These are phyloP conservation scores for Rhynchosporium agropyri DNA, from an alignment of 2,329 filamentous ascomycete species.

Conservation along the genomic window DNA sequence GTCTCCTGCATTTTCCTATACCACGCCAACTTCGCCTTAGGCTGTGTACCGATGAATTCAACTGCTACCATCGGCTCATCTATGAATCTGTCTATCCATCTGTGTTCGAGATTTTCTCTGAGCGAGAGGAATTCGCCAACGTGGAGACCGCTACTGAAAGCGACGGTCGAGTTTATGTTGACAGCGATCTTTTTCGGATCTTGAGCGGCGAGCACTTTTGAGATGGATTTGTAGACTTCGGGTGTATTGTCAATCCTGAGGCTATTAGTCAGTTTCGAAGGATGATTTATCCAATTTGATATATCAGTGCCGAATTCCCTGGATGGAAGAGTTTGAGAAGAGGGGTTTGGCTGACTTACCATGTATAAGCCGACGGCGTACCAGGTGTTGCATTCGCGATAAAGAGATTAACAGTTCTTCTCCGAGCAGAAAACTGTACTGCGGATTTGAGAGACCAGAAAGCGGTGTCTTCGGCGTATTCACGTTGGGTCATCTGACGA, in stretches of 20 bases:
- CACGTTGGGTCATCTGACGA: conserved; percentile 55
- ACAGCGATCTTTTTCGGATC: conserved; percentile 47
- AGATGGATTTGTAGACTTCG: conserved; percentile 47
- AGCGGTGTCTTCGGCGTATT: conserved; percentile 55
- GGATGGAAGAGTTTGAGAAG: neutral
- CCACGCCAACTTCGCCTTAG: conserved; percentile 44
- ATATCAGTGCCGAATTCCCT: neutral
- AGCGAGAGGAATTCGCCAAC: conserved; percentile 50
- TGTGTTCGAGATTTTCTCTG: conserved; percentile 42
- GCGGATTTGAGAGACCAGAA: conserved; percentile 54
- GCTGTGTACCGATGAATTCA: conserved; percentile 44
- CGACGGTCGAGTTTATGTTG: conserved; percentile 49
- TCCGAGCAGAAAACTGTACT: conserved; percentile 51
- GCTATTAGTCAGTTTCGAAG: too few relatives aligned
- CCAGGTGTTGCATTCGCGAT: conserved; percentile 45
- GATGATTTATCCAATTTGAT: neutral
- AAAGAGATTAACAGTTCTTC: conserved; percentile 55
- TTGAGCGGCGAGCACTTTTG: conserved; percentile 44
- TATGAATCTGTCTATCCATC: conserved; percentile 48
- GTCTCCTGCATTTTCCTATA: conserved; percentile 52
- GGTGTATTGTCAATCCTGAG: conserved; percentile 50
- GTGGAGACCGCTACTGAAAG: conserved; percentile 52
- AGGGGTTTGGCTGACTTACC: conserved; percentile 32
- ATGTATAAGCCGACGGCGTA: conserved; percentile 44
- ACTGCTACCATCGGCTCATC: conserved; percentile 50